Base-by-base conservation (phyloP, 1,284 basidiomycete genomes). In the Naganishia cerealis region DNA sequence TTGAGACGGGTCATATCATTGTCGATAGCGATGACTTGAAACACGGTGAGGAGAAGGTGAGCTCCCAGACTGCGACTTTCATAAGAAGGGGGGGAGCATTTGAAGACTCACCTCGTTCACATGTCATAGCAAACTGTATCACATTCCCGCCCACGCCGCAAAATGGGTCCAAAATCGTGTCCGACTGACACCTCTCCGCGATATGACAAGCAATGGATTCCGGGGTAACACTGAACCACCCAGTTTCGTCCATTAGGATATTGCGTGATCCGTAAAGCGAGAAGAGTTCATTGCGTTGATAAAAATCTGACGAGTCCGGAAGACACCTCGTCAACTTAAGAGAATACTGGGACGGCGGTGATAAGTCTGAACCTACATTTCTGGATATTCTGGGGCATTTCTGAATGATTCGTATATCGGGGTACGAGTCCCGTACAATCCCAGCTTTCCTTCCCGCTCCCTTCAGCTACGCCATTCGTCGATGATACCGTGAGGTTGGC, bases 111-210 rank as follows among this genome's bases (percentile, higher is more conserved):
- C 91, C 91, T 78, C 88, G 83, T 78, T 94, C 89, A 80, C 94
- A 98, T 1, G 94, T 96, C 77, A 90, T 87, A 0, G 96, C 96
- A 80, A 99, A 97, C 12, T 94, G 92, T 67, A 99, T 99, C 0
- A 94, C 87, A 75, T 99, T 99, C 3, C 96, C 96, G 10, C 96
- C 96, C 0, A 98, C 94, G 0, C 96, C 96, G 76, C 94, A 97
- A 77, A 98, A 99, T 0, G 93, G 92, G 76, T 99, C 96, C 1
- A 81, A 65, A 0, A 79, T 70, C 8, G 75, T 88, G 72, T 88
- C 88, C 73, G 89, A 94, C 29, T 89, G 85, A 82, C 94, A 96
- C 36, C 94, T 83, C 72, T 93, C 89, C 0, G 96, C 95, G 57
- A 97, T 96, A 75, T 94, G 92, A 70, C 86, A 82, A 3, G 95